Percentiles rank a stretch among this genome's conserved stretches.
phyloP scores from a whole-genome alignment of 257 asterid species.

The Cynanchum wilfordii region DNA sequence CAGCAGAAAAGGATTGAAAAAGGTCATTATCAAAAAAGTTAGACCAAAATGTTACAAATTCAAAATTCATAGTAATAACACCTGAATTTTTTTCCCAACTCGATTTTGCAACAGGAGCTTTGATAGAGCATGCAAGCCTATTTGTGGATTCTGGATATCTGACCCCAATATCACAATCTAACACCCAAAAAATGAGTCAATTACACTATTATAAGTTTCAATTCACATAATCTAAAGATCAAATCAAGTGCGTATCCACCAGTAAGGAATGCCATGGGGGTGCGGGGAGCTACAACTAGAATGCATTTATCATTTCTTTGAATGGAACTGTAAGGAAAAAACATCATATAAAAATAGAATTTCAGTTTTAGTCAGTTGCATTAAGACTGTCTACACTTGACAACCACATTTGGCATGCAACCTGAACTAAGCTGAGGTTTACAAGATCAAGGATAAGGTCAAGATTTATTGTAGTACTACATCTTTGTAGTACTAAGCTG shows the following conservation, averaged over 20 bases:
- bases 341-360: not conserved
- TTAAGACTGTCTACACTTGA: not conserved
- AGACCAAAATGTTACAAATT: slow-evolving; percentile 18
- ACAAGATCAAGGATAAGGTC: not conserved
- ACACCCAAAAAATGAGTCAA: slow-evolving; percentile 6
- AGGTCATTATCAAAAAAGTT: not conserved
- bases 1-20: slow-evolving; percentile 3
- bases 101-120: slow-evolving; percentile 81
- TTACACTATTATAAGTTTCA: not conserved
- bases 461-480: not conserved
- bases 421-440: not conserved
- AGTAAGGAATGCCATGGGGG: not conserved
- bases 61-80: slow-evolving; percentile 16
- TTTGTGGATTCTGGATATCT: slow-evolving; percentile 58
- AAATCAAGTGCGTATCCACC: not conserved
- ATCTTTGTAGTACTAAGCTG: not conserved
- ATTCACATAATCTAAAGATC: not conserved
- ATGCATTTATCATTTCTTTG: not conserved
- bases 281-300: not conserved
- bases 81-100: slow-evolving; percentile 95
- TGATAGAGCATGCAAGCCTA: slow-evolving; percentile 87
- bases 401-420: not conserved
- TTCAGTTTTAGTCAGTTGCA: not conserved
- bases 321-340: not conserved
- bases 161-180: slow-evolving; percentile 90